Evolutionary conservation across 2,329 filamentous ascomycete genomes (phyloP).

Genomic region (Penicillium sp.): DNA sequence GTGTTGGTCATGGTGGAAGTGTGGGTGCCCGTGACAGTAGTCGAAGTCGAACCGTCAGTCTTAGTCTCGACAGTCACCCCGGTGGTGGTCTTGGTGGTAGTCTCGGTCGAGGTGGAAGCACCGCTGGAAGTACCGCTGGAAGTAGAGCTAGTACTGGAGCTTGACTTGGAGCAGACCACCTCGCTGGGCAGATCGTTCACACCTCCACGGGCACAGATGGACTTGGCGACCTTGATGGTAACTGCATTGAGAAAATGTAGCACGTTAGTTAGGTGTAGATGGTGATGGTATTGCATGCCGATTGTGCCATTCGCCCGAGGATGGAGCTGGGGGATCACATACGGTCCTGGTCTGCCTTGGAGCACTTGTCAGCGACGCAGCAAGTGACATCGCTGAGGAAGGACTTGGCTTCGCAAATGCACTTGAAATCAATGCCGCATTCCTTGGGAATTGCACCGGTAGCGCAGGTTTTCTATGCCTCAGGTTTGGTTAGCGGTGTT

Average conservation of each 20-base stretch:
- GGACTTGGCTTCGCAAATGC: slow-evolving; percentile 47
- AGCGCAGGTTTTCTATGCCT: slow-evolving; percentile 38
- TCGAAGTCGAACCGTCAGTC: slow-evolving; percentile 16
- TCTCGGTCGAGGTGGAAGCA: slow-evolving; percentile 1
- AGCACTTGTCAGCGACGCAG: slow-evolving; percentile 49
- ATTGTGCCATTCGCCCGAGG: background rate
- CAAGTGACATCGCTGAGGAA: slow-evolving; percentile 51
- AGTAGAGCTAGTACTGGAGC: background rate
- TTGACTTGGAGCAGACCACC: slow-evolving; percentile 26
- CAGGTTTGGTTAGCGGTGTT: slow-evolving; percentile 9
- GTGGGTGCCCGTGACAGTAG: slow-evolving; percentile 14
- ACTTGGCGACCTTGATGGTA: slow-evolving; percentile 35
- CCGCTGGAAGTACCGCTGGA: background rate
- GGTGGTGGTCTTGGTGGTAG: slow-evolving; percentile 6
- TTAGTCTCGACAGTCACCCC: slow-evolving; percentile 15
- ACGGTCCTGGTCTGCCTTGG: slow-evolving; percentile 41
- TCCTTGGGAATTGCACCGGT: slow-evolving; percentile 41
- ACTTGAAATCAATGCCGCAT: slow-evolving; percentile 45
- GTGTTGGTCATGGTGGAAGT: slow-evolving; percentile 11
- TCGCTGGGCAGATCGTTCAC: slow-evolving; percentile 35
- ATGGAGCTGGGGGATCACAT: slow-evolving; percentile 12
- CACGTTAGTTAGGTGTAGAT: background rate
- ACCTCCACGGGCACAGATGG: slow-evolving; percentile 39
- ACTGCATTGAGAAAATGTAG: slow-evolving; percentile 20
- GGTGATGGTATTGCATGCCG: background rate